Percentiles rank a stretch among this genome's conserved stretches.
These are phyloP conservation scores for Aspergillus cavernicola DNA, from an alignment of 495 filamentous ascomycete genomes.

Conservation along the genomic window DNA sequence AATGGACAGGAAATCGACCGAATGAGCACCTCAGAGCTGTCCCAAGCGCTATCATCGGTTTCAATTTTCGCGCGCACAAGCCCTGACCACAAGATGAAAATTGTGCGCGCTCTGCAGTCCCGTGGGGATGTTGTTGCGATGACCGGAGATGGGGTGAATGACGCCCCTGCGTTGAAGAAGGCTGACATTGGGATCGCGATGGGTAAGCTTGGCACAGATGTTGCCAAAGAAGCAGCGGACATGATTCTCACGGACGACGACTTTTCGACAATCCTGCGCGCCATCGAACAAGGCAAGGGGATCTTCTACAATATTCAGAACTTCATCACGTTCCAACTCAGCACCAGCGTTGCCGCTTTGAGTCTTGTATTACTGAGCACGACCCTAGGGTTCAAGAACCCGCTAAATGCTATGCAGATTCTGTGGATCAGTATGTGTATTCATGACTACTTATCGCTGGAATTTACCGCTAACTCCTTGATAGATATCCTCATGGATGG, in stretches of 20 bases:
- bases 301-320: conserved; percentile 99
- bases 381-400: conserved; percentile 85
- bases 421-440: conserved; percentile 89
- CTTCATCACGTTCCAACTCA: conserved; percentile 97
- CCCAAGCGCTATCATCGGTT: conserved; percentile 77
- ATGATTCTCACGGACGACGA: conserved; percentile 99
- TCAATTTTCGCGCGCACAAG: conserved; percentile 95
- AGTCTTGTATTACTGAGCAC: conserved; percentile 90
- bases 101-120: conserved; percentile 83
- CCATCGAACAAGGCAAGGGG: conserved; percentile 97
- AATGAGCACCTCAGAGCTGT: conserved; percentile 81
- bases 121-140: conserved; percentile 97
- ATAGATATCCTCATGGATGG: conserved; percentile 99
- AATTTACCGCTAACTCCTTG: conserved; percentile 24
- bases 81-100: conserved; percentile 97
- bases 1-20: conserved; percentile 85
- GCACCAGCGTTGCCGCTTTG: conserved; percentile 91
- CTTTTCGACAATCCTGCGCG: conserved; percentile 92
- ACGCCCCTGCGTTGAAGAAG: conserved; percentile 94
- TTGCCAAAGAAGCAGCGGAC: conserved; percentile 98
- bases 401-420: conserved; percentile 98
- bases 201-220: conserved; percentile 92
- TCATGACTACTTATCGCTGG: conserved; percentile 23
- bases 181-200: conserved; percentile 98
- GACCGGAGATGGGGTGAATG: conserved; percentile 98